Conservation (phyloP, 768 basidiomycete species). For the Polyporus arcularius region DNA sequence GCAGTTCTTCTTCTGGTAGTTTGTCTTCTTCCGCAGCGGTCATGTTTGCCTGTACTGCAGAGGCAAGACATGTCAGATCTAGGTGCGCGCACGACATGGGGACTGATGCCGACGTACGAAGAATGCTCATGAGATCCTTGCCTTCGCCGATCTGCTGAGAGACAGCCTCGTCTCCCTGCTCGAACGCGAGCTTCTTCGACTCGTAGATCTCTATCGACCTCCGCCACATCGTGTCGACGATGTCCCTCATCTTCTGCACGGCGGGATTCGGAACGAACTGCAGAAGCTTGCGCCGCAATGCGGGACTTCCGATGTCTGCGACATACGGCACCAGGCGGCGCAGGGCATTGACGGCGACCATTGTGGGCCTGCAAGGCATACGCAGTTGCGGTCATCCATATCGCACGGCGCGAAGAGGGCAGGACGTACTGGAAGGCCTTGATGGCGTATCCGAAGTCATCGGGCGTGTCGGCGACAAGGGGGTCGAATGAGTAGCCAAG, state of each 20-base stretch:
- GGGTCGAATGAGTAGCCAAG: conserved; percentile 41
- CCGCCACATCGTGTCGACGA: conserved; percentile 13
- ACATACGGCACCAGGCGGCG: conserved; percentile 50
- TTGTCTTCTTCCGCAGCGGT: conserved; percentile 18
- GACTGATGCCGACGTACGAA: conserved; percentile 6
- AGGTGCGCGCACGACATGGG: too few species aligned
- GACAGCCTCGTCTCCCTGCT: conserved; percentile 15
- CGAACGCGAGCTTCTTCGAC: conserved; percentile 20
- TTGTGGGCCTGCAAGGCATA: conserved; percentile 38
- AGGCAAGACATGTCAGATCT: too few species aligned
- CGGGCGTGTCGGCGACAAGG: conserved; percentile 32
- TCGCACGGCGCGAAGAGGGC: neutral
- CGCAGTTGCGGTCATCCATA: too few species aligned
- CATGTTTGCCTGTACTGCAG: conserved; percentile 19
- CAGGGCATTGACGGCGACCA: conserved; percentile 42
- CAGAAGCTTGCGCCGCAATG: conserved; percentile 35
- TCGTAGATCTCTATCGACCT: conserved; percentile 16
- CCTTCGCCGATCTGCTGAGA: conserved; percentile 19
- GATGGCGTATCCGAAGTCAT: conserved; percentile 7
- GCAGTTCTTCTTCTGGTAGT: conserved; percentile 31
- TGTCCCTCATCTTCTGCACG: conserved; percentile 11
- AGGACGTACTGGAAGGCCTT: conserved; percentile 30
- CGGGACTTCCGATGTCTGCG: conserved; percentile 39
- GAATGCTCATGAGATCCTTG: conserved; percentile 23
- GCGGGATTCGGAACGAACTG: conserved; percentile 9